Percentiles rank a stretch among this genome's conserved stretches.
These are phyloP conservation scores for Cynara cardunculus DNA, from an alignment of 129 eudicot genomes.

Conservation along the genomic window DNA sequence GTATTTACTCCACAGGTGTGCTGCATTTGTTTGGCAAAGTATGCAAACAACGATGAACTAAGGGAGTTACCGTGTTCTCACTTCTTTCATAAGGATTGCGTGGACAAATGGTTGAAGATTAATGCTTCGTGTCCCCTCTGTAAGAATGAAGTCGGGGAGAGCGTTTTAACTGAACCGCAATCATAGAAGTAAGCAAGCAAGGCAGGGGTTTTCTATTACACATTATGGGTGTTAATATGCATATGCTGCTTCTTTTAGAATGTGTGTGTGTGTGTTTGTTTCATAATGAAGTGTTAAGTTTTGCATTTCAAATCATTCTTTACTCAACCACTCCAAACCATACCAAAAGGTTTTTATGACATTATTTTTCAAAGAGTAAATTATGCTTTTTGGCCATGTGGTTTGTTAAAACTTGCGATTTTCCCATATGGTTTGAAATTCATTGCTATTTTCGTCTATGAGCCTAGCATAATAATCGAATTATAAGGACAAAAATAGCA, in stretches of 20 bases:
- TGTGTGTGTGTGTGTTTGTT: conserved; percentile 10
- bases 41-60: conserved; percentile 87
- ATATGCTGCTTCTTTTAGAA: conserved; percentile 11
- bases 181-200: background rate
- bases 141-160: conserved; percentile 89
- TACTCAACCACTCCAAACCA: background rate
- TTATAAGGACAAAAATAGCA: too few species aligned
- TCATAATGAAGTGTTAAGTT: conserved; percentile 24
- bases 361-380: background rate
- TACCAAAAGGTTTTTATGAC: background rate
- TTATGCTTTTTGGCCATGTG: too few species aligned
- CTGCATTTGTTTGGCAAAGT: conserved; percentile 91
- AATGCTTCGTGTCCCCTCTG: conserved; percentile 88
- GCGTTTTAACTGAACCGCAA: conserved; percentile 45
- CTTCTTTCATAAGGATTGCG: conserved; percentile 93
- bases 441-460: too few species aligned
- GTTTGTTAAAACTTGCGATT: too few species aligned
- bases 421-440: too few species aligned
- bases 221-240: conserved; percentile 24
- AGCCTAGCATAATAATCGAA: too few species aligned
- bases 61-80: conserved; percentile 75
- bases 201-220: conserved; percentile 9
- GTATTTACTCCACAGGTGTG: conserved; percentile 51
- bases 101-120: conserved; percentile 93
- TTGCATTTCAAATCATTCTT: conserved; percentile 7